phyloP scores from a whole-genome alignment of 345 rosid species.

The Syzygium oleosum region DNA sequence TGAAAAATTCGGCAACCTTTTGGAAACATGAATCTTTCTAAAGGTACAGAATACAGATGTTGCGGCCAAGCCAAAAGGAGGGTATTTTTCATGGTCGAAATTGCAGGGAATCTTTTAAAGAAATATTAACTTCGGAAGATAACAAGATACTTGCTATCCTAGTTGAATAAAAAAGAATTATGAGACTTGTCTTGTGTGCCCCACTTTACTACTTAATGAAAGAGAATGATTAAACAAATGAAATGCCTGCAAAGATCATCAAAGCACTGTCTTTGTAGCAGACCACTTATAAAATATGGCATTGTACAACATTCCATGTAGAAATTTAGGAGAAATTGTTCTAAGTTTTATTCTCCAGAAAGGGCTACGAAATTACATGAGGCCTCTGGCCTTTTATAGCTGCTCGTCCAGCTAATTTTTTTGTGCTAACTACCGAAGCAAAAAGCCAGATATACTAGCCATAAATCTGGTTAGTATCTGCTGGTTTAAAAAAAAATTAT shows the following conservation, averaged over 20 bases:
- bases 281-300: background rate
- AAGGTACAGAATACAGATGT: background rate
- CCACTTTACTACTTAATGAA: background rate
- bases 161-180: background rate
- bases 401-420: too few species aligned
- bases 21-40: background rate
- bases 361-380: too few species aligned
- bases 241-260: background rate
- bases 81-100: background rate
- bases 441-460: too few species aligned
- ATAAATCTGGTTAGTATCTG: too few species aligned
- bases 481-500: too few species aligned
- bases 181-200: background rate
- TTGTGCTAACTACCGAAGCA: too few species aligned
- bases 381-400: too few species aligned
- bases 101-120: background rate
- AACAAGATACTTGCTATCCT: background rate
- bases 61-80: background rate
- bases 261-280: background rate
- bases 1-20: background rate
- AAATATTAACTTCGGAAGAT: background rate
- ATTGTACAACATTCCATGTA: background rate
- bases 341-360: too few species aligned
- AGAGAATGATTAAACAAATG: background rate
- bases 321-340: too few species aligned